Evolutionary conservation across 2,329 filamentous ascomycete species (phyloP).

Genomic region (Monilinia fructigena): DNA sequence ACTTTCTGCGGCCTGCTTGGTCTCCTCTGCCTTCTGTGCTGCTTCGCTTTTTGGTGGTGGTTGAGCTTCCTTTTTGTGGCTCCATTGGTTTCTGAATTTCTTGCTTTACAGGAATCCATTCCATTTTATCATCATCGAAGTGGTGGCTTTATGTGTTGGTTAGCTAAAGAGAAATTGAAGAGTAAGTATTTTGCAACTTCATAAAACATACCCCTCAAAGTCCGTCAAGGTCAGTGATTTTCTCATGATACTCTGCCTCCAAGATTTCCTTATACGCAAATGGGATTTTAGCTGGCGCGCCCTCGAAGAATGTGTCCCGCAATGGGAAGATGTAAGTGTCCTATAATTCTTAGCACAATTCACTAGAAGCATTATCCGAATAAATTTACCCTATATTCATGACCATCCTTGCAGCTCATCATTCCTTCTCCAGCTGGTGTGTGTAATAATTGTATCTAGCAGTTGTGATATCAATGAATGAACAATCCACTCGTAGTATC

Average conservation of each 20-base stretch:
- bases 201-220: constrained; percentile 49
- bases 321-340: constrained; percentile 66
- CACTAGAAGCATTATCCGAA: background rate
- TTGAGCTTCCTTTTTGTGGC: constrained; percentile 32
- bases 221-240: constrained; percentile 51
- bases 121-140: constrained; percentile 44
- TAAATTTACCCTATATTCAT: constrained; percentile 47
- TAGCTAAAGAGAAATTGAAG: background rate
- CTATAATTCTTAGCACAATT: constrained; percentile 36
- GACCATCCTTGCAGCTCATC: constrained; percentile 52
- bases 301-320: constrained; percentile 67
- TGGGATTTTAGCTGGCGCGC: constrained; percentile 64
- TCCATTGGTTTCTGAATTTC: constrained; percentile 16
- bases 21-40: constrained; percentile 23
- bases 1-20: constrained; percentile 31
- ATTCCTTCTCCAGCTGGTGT: constrained; percentile 47
- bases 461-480: constrained; percentile 80
- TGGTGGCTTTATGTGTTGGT: constrained; percentile 40
- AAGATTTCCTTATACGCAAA: constrained; percentile 59
- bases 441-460: constrained; percentile 48
- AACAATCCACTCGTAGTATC: constrained; percentile 74
- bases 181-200: constrained; percentile 30
- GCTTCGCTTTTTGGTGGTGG: constrained; percentile 18
- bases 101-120: constrained; percentile 36
- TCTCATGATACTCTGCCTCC: constrained; percentile 55